These are phyloP conservation scores for Xylaria sp. DNA, from an alignment of 2,329 filamentous ascomycete species.

Conservation along the genomic window DNA sequence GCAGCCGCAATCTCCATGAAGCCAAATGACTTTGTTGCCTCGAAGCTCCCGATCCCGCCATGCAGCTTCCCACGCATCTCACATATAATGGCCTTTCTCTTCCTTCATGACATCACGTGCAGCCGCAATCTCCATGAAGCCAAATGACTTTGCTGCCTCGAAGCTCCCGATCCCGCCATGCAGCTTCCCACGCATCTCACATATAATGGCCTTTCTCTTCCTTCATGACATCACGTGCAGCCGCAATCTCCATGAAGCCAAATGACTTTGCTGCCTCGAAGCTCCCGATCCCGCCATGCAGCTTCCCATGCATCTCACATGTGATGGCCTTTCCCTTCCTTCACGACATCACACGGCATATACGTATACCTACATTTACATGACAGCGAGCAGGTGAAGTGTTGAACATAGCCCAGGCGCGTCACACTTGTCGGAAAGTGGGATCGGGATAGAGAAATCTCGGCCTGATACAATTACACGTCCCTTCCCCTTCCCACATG, in stretches of 20 bases:
- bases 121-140: neutral
- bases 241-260: neutral
- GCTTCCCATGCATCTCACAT: neutral
- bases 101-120: slow-evolving; percentile 4
- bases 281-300: neutral
- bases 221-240: slow-evolving; percentile 1
- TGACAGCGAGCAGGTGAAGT: too few relatives aligned
- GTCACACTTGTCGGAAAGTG: slow-evolving; percentile 1
- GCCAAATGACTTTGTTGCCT: neutral
- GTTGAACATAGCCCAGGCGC: too few relatives aligned
- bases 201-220: neutral
- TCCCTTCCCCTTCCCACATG: slow-evolving; percentile 1
- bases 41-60: neutral
- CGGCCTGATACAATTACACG: slow-evolving; percentile 5
- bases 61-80: neutral
- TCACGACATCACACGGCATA: neutral
- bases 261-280: neutral
- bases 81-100: neutral
- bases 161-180: neutral
- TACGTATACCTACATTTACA: neutral
- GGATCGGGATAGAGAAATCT: neutral
- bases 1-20: neutral
- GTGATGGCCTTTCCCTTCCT: neutral
- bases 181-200: neutral
- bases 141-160: neutral